A percentile compares a stretch with the other conserved stretches of the same genome.
Evolutionary conservation across 1,284 basidiomycete genomes (phyloP).

Genomic region (Pseudozyma sp.): DNA sequence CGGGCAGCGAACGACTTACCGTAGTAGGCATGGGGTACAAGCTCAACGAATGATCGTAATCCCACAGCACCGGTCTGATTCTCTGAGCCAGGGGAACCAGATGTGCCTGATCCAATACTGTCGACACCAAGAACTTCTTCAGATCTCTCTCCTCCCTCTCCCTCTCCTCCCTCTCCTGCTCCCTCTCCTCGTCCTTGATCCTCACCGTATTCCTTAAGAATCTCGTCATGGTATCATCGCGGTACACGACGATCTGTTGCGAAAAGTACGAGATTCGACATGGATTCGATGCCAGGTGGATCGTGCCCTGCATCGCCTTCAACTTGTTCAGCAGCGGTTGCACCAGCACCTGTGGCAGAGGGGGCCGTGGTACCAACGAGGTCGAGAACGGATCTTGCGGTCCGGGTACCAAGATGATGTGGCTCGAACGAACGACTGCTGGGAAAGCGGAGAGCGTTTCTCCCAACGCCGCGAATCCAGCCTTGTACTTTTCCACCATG

Average conservation of each 20-base stretch:
- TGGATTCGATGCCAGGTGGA: constrained; percentile 84
- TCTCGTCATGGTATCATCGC: constrained; percentile 91
- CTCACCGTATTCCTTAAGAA: constrained; percentile 82
- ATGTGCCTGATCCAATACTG: constrained; percentile 71
- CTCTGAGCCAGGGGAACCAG: constrained; percentile 81
- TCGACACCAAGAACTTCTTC: constrained; percentile 63
- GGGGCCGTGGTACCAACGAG: constrained; percentile 78
- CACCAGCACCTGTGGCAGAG: constrained; percentile 75
- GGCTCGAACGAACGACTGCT: constrained; percentile 79
- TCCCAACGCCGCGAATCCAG: constrained; percentile 73
- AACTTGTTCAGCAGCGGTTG: constrained; percentile 60
- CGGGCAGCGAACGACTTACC: constrained; percentile 71
- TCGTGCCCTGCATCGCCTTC: constrained; percentile 22
- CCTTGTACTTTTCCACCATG: constrained; percentile 83
- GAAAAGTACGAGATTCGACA: constrained; percentile 94
- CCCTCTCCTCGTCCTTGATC: constrained; percentile 55
- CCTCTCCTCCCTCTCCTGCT: constrained; percentile 47
- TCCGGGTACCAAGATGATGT: constrained; percentile 94
- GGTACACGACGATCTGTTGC: constrained; percentile 92
- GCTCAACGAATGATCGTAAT: constrained; percentile 90
- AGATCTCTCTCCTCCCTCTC: constrained; percentile 56
- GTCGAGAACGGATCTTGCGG: constrained; percentile 81
- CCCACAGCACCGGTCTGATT: constrained; percentile 87
- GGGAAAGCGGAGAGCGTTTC: constrained; percentile 86
- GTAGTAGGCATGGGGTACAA: constrained; percentile 94